phyloP scores from a whole-genome alignment of 2,329 filamentous ascomycete species.

The Colletotrichum sp. region DNA sequence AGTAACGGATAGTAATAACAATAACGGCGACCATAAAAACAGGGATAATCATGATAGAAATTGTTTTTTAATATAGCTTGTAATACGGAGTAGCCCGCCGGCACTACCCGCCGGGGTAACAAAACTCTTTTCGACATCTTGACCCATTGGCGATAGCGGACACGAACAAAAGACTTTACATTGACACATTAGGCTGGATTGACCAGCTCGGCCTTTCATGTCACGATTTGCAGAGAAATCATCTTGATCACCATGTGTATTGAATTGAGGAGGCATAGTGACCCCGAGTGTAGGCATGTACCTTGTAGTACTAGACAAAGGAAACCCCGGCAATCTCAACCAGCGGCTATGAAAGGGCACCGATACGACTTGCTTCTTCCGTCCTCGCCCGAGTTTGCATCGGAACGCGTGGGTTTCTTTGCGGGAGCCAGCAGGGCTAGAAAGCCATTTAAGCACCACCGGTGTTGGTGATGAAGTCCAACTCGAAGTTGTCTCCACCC shows the following conservation, averaged over 20 bases:
- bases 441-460: neutral
- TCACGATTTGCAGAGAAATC: no score
- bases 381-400: neutral
- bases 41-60: no score
- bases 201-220: no score
- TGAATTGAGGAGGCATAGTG: neutral
- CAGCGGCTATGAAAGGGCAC: neutral
- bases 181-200: no score
- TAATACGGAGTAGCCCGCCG: no score
- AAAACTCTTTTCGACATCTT: no score
- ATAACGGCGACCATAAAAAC: no score
- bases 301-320: neutral
- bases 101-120: no score
- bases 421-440: neutral
- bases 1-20: no score
- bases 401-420: neutral
- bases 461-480: neutral
- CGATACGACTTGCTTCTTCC: accelerated
- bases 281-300: neutral
- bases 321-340: neutral
- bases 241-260: neutral
- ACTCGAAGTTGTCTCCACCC: neutral
- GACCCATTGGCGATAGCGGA: no score
- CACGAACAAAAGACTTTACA: no score
- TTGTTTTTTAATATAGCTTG: no score